Evolutionary conservation across 2,329 filamentous ascomycete species (phyloP).

Genomic region (Magnaporthiopsis incrustans): DNA sequence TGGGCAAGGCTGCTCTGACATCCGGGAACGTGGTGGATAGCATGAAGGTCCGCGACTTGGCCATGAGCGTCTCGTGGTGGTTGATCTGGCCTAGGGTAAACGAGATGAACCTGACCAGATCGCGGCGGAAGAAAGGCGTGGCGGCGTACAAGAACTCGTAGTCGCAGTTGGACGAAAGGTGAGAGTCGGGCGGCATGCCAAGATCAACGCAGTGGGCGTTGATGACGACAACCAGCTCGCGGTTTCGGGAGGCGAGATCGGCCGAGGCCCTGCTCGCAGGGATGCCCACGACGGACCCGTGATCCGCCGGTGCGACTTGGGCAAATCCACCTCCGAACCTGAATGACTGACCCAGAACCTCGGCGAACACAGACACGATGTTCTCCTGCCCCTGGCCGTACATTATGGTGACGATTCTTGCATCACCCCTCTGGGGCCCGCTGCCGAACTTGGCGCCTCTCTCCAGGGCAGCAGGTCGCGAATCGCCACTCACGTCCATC

Average conservation of each 20-base stretch:
- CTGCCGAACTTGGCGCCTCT: constrained; percentile 35
- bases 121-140: constrained; percentile 62
- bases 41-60: constrained; percentile 72
- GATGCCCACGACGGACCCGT: constrained; percentile 62
- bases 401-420: constrained; percentile 56
- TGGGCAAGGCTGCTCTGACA: constrained; percentile 72
- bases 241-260: constrained; percentile 51
- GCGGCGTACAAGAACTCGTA: constrained; percentile 82
- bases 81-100: constrained; percentile 73
- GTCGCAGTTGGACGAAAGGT: constrained; percentile 62
- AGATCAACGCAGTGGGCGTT: constrained; percentile 69
- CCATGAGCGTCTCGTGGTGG: constrained; percentile 68
- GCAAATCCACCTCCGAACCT: constrained; percentile 49
- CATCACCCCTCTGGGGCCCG: constrained; percentile 43
- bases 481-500: constrained; percentile 28
- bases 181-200: constrained; percentile 58
- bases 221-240: constrained; percentile 55
- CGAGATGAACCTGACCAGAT: constrained; percentile 70
- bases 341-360: constrained; percentile 69
- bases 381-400: constrained; percentile 64
- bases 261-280: constrained; percentile 45
- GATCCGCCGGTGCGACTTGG: constrained; percentile 44
- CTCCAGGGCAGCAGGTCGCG: constrained; percentile 18
- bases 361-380: constrained; percentile 68
- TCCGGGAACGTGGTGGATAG: constrained; percentile 87